Evolutionary conservation across 1,139 yeast genomes (phyloP), one percentile per base, ranked within the genome.

Genomic region (Oligophagozyma castellii): DNA sequence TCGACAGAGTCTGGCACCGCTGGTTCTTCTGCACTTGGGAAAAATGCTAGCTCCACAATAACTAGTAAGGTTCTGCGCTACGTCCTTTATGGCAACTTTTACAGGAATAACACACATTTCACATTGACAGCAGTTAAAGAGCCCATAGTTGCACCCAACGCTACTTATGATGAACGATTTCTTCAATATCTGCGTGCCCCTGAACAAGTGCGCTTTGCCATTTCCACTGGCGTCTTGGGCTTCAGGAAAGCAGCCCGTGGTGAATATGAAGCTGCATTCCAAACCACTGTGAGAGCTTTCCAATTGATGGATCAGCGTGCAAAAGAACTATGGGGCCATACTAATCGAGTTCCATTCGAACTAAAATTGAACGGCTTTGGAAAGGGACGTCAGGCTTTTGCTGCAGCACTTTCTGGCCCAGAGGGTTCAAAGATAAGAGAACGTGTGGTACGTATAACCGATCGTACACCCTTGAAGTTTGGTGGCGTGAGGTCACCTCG

Each of bases 401-500:
- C 74, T 38, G 75, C 76, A 31, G 93, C 93, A 2, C 65, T 89
- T 41, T 72, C 72, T 46, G 95, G 96, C 43, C 79, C 79, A 50
- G 96, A 89, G 61, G 96, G 96, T 29, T 61, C 67, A 25, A 55
- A 59, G 26, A 60, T 89, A 28, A 70, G 81, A 46, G 67, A 69
- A 12, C 62, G 67, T 38, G 67, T 89, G 27, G 67, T 67, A 24
- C 70, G 86, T 47, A 59, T 89, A 20, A 66, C 77, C 31, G 96
- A 89, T 49, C 65, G 67, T 38, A 81, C 96, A 12, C 70, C 70
- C 37, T 65, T 89, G 62, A 78, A 77, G 56, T 81, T 81, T 49
- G 98, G 98, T 64, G 96, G 96, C 63, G 75, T 70, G 30, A 72
- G 93, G 49, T n/a, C n/a, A n/a, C n/a, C n/a, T n/a, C n/a, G n/a